These are phyloP conservation scores for Echinochloa phyllopogon DNA, from an alignment of 176 grass and related monocot genomes.

Conservation along the genomic window DNA sequence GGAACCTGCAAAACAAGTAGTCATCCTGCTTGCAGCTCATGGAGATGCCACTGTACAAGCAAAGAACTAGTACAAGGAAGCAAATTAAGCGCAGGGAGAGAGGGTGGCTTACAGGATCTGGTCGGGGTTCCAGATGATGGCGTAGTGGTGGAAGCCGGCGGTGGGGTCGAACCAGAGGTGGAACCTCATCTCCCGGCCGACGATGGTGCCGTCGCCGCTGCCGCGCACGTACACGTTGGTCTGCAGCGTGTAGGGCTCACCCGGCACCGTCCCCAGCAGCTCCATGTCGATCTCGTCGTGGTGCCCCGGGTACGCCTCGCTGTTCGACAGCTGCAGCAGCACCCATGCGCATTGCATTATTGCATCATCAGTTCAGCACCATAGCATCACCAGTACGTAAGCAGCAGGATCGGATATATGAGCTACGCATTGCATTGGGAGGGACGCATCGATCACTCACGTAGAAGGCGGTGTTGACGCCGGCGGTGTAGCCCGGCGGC, in stretches of 20 bases:
- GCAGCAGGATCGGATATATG: no score
- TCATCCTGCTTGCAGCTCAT: not conserved
- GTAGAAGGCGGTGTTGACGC: slow-evolving; percentile 69
- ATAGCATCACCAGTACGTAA: not conserved
- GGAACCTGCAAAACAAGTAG: slow-evolving; percentile 44
- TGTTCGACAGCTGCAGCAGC: slow-evolving; percentile 58
- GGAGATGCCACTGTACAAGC: not conserved
- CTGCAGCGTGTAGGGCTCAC: slow-evolving; percentile 69
- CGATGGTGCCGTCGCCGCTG: slow-evolving; percentile 60
- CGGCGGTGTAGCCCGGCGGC: slow-evolving; percentile 74
- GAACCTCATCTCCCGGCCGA: slow-evolving; percentile 74
- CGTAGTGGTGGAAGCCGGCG: slow-evolving; percentile 72
- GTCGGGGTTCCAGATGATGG: slow-evolving; percentile 64
- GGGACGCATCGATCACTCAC: slow-evolving; percentile 20
- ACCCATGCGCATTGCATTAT: not conserved
- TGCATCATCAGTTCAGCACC: not conserved
- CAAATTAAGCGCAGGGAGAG: no score
- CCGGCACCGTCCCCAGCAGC: slow-evolving; percentile 63
- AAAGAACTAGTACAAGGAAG: not conserved
- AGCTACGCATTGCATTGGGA: not conserved
- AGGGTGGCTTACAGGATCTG: slow-evolving; percentile 51
- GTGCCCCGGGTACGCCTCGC: slow-evolving; percentile 54
- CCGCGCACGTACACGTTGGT: slow-evolving; percentile 75
- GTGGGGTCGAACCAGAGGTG: slow-evolving; percentile 86
- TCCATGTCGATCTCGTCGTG: slow-evolving; percentile 78